Conservation (phyloP, 805 yeast genomes). For the Wickerhamiella alocasiicola region DNA sequence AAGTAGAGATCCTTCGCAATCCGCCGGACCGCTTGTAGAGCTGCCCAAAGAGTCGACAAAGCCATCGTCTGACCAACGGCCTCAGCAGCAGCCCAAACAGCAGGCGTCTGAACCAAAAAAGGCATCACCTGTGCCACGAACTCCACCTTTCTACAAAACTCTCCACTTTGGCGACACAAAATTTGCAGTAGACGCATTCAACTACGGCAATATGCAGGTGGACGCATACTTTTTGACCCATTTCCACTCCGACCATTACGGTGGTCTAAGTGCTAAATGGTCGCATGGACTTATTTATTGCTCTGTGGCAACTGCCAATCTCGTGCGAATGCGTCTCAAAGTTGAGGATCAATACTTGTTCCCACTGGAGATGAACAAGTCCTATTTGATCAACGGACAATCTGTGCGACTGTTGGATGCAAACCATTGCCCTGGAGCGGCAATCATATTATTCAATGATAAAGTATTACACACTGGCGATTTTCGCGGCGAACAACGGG, state of each 20-base stretch:
- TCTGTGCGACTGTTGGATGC: constrained; percentile 64
- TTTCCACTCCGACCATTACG: constrained; percentile 91
- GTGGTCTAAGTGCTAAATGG: constrained; percentile 75
- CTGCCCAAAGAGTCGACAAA: background rate
- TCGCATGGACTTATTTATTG: constrained; percentile 57
- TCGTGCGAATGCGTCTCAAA: constrained; percentile 43
- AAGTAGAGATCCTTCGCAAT: too few relatives aligned
- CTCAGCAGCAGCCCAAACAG: too few relatives aligned
- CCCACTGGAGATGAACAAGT: constrained; percentile 33
- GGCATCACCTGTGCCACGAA: too few relatives aligned
- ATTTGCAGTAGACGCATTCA: constrained; percentile 31
- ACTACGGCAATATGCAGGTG: constrained; percentile 27
- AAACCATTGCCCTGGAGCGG: constrained; percentile 96
- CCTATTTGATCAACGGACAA: constrained; percentile 32
- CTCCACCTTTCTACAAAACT: constrained; percentile 26
- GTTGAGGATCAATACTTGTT: constrained; percentile 36
- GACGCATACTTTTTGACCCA: constrained; percentile 36
- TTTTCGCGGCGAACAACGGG: constrained; percentile 54
- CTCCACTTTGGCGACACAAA: constrained; percentile 22
- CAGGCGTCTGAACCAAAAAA: too few relatives aligned
- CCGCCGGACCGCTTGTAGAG: background rate
- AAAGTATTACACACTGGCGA: constrained; percentile 77
- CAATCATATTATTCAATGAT: constrained; percentile 56
- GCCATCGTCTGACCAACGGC: too few relatives aligned
- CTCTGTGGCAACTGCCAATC: constrained; percentile 52